phyloP scores from a whole-genome alignment of 169 alveolate genomes.

The Babesia caballi region DNA sequence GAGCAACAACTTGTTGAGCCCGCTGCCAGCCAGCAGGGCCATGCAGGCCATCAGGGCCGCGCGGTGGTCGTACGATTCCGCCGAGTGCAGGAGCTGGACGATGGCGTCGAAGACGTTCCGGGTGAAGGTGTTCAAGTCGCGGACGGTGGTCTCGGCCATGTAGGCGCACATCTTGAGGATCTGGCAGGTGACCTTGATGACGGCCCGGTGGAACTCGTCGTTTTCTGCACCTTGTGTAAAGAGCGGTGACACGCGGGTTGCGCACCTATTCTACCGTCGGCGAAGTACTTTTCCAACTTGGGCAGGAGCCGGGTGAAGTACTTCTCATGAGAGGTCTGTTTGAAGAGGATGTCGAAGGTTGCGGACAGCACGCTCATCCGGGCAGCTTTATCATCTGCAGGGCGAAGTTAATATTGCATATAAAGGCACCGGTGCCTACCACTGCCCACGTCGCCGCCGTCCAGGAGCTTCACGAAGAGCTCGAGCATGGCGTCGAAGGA shows the following conservation, averaged over 20 bases:
- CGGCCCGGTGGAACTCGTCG: constrained; percentile 21
- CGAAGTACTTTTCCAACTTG: constrained; percentile 6
- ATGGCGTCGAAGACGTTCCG: constrained; percentile 20
- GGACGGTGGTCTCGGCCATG: background rate
- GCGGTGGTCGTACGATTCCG: constrained; percentile 9
- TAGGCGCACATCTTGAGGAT: constrained; percentile 1
- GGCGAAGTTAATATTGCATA: background rate
- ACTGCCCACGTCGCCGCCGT: background rate
- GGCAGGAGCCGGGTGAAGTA: constrained; percentile 36
- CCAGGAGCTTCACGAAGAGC: background rate
- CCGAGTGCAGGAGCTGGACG: background rate
- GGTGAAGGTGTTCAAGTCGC: background rate
- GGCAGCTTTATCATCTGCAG: constrained; percentile 1
- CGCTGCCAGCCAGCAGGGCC: constrained; percentile 20
- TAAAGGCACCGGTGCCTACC: background rate
- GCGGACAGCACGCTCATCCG: constrained; percentile 2
- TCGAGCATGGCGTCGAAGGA: constrained; percentile 5
- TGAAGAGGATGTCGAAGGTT: constrained; percentile 20
- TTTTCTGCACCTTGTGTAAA: background rate
- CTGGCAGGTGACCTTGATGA: constrained; percentile 36
- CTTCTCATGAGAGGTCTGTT: background rate
- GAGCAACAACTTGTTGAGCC: constrained; percentile 1
- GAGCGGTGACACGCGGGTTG: background rate
- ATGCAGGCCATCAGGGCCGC: constrained; percentile 22
- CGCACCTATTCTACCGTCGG: constrained; percentile 8